Evolutionary conservation across 305 asterid genomes (phyloP).

Genomic region (Fraxinus paxiana): DNA sequence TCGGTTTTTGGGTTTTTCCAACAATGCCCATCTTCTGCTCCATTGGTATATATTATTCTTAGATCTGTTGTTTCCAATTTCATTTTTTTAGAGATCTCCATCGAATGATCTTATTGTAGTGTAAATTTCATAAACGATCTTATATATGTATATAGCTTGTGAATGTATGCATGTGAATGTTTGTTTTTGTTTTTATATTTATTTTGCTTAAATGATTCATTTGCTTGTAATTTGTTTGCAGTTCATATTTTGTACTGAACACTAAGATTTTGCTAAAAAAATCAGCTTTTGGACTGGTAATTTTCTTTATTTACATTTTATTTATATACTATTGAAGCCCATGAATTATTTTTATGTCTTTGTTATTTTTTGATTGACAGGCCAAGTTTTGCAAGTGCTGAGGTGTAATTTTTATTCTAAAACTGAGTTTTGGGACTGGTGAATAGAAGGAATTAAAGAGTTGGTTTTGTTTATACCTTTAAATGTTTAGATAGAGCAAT

Average conservation of each 20-base stretch:
- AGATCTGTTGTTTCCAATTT: conserved; percentile 36
- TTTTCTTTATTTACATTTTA: neutral
- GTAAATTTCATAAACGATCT: conserved; percentile 2
- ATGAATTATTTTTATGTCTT: neutral
- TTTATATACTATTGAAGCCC: neutral
- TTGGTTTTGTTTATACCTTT: neutral
- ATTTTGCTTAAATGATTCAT: conserved; percentile 8
- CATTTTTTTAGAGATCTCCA: neutral
- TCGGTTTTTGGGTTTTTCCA: conserved; percentile 6
- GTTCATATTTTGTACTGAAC: conserved; percentile 15
- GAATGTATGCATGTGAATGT: neutral
- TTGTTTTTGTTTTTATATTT: neutral
- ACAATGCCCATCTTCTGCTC: conserved; percentile 20
- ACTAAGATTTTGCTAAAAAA: conserved; percentile 14
- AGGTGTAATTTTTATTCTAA: conserved; percentile 24
- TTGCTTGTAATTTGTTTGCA: conserved; percentile 14
- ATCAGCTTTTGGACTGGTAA: neutral
- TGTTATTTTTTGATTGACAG: conserved; percentile 22
- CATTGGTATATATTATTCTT: conserved; percentile 25
- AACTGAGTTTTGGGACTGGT: conserved; percentile 20
- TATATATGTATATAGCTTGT: conserved; percentile 10
- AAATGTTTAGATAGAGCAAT: conserved; percentile 4
- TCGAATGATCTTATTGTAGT: neutral
- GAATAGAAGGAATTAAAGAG: conserved; percentile 8
- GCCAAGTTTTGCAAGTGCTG: conserved; percentile 18